Base-by-base conservation (phyloP, 73 alveolate genomes). In the Paramecium pentaurelia region DNA sequence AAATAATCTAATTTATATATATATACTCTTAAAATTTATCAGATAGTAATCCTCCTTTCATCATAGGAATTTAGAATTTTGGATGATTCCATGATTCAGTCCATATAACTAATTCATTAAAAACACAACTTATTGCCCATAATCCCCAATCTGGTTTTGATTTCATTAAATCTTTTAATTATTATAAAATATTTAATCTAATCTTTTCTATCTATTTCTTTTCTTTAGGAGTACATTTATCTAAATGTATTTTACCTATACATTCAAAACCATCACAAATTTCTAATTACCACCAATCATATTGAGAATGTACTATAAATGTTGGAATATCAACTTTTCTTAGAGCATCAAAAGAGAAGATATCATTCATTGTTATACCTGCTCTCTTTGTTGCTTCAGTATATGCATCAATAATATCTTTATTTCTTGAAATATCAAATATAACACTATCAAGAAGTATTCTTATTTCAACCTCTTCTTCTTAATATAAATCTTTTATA, bases 211-310 rank as follows among this genome's bases (percentile, higher is more conserved):
- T 80, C 9, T 44, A 42, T 80, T 80, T 80, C 16, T 80, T 80
- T 9, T 80, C 91, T 12, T 80, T 80, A 3, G 77, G 77, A 22
- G 91, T 80, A 12, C 91, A 80, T 80, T 47, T 47, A 45, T 80
- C 91, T 8, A 80, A 25, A 80, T 80, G 47, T 3, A 80, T 36
- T 47, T 49, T 80, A 25, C 32, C 58, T 12, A 47, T 80, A 14
- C 91, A 80, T 18, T 80, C 91, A 12, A 80, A 42, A 9, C 73
- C 91, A 80, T 80, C 34, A 22, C 4, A 18, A 22, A 80, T 28
- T 80, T 80, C 91, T 32, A 45, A 42, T 25, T 32, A n/a, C 91
- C 91, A 80, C 91, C 91, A 80, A 20, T 80, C 91, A 47, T 80
- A 80, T 80, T 80, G 27, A 9, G 91, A 16, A 32, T 80, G 58